Evolutionary conservation across 495 filamentous ascomycete species (phyloP).

Genomic region (Aspergillus asperescens): DNA sequence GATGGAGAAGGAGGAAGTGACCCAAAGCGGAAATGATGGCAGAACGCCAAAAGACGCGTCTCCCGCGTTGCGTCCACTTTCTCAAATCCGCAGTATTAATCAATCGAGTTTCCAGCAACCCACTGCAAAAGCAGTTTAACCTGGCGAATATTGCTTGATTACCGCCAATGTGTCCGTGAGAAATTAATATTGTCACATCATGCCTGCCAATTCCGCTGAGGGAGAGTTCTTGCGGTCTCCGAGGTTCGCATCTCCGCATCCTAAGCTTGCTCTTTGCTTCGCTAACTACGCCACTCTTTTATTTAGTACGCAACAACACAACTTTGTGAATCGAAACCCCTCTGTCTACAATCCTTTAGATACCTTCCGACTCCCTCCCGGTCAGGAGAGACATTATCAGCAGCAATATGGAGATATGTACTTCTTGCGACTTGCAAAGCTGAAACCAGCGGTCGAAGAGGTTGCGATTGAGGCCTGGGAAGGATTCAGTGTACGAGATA

Average conservation of each 20-base stretch:
- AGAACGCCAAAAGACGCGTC: constrained; percentile 8
- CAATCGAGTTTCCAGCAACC: neutral
- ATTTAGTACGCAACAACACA: constrained; percentile 30
- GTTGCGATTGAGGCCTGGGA: constrained; percentile 72
- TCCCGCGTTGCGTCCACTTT: neutral
- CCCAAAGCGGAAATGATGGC: constrained; percentile 8
- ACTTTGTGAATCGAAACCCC: constrained; percentile 38
- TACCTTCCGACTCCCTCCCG: constrained; percentile 65
- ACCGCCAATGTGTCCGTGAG: neutral
- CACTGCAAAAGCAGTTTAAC: neutral
- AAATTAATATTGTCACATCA: constrained; percentile 16
- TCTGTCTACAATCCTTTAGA: constrained; percentile 72
- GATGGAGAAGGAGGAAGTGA: neutral
- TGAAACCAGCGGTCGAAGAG: constrained; percentile 78
- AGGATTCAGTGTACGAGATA: constrained; percentile 51
- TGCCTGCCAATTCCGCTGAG: constrained; percentile 24
- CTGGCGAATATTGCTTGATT: neutral
- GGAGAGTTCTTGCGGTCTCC: constrained; percentile 36
- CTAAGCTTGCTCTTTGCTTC: neutral
- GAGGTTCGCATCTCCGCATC: constrained; percentile 26
- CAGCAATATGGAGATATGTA: constrained; percentile 98
- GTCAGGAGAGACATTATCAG: constrained; percentile 68
- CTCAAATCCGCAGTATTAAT: neutral
- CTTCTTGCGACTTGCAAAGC: constrained; percentile 79
- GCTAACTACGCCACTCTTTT: constrained; percentile 19